These are phyloP conservation scores for Phialophora macrospora DNA, from an alignment of 2,329 filamentous ascomycete species.

Conservation along the genomic window DNA sequence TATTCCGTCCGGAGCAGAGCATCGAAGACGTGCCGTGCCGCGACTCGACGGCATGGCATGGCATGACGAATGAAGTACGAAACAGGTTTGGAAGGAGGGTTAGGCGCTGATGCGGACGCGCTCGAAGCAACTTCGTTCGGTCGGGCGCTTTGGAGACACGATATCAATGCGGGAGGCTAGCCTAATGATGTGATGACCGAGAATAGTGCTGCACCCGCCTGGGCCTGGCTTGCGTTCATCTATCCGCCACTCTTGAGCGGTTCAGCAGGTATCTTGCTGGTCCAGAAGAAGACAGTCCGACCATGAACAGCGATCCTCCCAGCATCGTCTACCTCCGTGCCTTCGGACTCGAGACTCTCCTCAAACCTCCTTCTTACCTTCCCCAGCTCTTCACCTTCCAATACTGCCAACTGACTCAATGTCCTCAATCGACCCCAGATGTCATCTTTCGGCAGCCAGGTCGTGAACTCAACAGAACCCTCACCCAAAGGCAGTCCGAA, in stretches of 20 bases:
- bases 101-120: neutral
- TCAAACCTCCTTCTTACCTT: conserved; percentile 59
- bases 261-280: conserved; percentile 42
- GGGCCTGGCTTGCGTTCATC: conserved; percentile 2
- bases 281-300: conserved; percentile 68
- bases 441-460: conserved; percentile 62
- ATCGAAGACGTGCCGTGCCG: neutral
- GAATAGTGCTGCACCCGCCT: neutral
- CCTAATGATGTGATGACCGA: neutral
- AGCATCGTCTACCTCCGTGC: conserved; percentile 63
- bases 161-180: neutral
- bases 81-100: neutral
- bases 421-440: conserved; percentile 70
- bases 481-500: conserved; percentile 69
- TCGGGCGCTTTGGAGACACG: neutral
- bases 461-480: conserved; percentile 61
- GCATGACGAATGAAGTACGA: neutral
- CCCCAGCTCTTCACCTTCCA: conserved; percentile 58
- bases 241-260: conserved; percentile 36
- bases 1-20: neutral
- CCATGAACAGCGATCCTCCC: conserved; percentile 70
- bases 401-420: conserved; percentile 68
- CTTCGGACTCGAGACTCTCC: conserved; percentile 57
- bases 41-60: neutral
- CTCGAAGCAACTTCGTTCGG: neutral